A percentile compares a stretch with the other conserved stretches of the same genome.
These are phyloP conservation scores for Mycena kentingensis DNA, from an alignment of 768 basidiomycete genomes.

Conservation along the genomic window DNA sequence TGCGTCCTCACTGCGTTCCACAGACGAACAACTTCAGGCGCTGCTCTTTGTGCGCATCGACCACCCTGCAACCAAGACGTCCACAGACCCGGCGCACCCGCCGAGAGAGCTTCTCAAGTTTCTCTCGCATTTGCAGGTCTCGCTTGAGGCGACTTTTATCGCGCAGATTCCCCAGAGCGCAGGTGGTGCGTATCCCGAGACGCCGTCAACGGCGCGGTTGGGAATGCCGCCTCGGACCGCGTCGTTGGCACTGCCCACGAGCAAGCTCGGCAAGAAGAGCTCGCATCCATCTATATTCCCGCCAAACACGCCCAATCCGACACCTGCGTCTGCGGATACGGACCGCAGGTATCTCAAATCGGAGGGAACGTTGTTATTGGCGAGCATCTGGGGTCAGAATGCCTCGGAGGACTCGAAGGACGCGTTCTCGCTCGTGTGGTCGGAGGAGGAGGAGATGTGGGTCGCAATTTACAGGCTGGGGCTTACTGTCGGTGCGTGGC, in stretches of 20 bases:
- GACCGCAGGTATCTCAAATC: slow-evolving; percentile 78
- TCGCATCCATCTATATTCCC: slow-evolving; percentile 73
- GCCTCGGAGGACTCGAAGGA: slow-evolving; percentile 48
- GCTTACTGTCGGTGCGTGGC: slow-evolving; percentile 80
- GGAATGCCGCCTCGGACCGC: slow-evolving; percentile 57
- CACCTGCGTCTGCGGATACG: slow-evolving; percentile 67
- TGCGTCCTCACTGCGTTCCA: slow-evolving; percentile 27
- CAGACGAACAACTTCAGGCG: slow-evolving; percentile 59
- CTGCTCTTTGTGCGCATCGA: slow-evolving; percentile 58
- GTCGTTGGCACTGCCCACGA: slow-evolving; percentile 39
- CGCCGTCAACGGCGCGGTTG: slow-evolving; percentile 40
- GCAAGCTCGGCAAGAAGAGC: slow-evolving; percentile 38
- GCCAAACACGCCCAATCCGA: slow-evolving; percentile 83
- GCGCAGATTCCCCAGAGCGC: slow-evolving; percentile 44
- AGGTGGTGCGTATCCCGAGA: slow-evolving; percentile 28
- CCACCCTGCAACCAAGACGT: slow-evolving; percentile 48
- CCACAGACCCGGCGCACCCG: slow-evolving; percentile 40
- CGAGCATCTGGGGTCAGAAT: slow-evolving; percentile 76
- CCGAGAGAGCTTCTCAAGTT: slow-evolving; percentile 57
- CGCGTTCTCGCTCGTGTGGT: slow-evolving; percentile 69
- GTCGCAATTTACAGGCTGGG: slow-evolving; percentile 77
- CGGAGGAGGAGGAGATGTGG: slow-evolving; percentile 62
- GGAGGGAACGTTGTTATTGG: slow-evolving; percentile 73
- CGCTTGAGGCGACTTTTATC: slow-evolving; percentile 82
- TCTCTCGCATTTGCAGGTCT: slow-evolving; percentile 70